These are phyloP conservation scores for Colletotrichum tropicicola DNA, from an alignment of 2,329 filamentous ascomycete species.

Conservation along the genomic window DNA sequence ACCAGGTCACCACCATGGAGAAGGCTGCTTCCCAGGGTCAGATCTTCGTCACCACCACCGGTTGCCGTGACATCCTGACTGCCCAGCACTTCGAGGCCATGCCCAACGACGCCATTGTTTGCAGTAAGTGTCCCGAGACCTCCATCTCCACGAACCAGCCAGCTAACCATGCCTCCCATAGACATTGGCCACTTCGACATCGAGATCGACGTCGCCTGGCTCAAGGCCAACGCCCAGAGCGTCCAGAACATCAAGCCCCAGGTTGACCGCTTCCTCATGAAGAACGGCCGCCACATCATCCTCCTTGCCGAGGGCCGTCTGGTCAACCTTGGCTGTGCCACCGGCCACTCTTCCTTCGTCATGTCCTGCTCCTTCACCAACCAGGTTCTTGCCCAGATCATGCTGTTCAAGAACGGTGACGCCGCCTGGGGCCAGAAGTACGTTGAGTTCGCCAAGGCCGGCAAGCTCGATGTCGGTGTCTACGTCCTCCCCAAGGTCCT, in stretches of 20 bases:
- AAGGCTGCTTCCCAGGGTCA: conserved; percentile 89
- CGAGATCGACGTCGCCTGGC: conserved; percentile 99
- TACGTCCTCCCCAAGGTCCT: conserved; percentile 99
- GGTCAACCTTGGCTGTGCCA: conserved; percentile 99
- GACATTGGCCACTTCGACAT: conserved; percentile 99
- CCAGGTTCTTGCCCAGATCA: conserved; percentile 99
- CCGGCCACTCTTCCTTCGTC: conserved; percentile 99
- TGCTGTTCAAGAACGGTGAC: conserved; percentile 94
- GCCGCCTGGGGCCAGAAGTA: conserved; percentile 91
- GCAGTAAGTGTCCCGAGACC: conserved; percentile 74
- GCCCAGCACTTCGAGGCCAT: conserved; percentile 94
- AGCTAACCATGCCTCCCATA: conserved; percentile 38
- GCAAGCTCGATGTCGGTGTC: conserved; percentile 91
- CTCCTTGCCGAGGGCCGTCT: conserved; percentile 98
- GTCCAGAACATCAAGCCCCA: conserved; percentile 99
- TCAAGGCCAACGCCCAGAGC: conserved; percentile 94
- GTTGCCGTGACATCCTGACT: conserved; percentile 97
- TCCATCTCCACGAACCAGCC: not conserved
- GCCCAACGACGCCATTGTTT: conserved; percentile 98
- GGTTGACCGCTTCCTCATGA: conserved; percentile 97
- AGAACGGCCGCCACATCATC: conserved; percentile 95
- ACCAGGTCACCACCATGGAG: conserved; percentile 97
- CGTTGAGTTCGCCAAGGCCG: conserved; percentile 91
- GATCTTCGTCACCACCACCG: conserved; percentile 99
- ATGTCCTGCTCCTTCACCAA: conserved; percentile 99